phyloP scores from a whole-genome alignment of 225 moss, liverwort and hornwort species.

The Pseudisothecium myosuroides region DNA sequence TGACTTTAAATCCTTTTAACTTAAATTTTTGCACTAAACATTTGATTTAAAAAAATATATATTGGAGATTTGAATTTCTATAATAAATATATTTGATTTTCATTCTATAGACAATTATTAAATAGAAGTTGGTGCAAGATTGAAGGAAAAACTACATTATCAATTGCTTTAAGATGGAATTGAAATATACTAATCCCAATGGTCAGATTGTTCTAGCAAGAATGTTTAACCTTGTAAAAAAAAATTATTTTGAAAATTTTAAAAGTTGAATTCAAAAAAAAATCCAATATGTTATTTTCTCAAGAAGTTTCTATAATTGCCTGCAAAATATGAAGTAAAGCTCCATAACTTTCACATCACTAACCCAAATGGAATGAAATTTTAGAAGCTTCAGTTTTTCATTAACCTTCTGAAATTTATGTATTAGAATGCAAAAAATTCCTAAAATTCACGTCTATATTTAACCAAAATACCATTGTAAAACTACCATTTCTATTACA shows the following conservation, averaged over 20 bases:
- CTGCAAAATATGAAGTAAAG: neutral
- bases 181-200: neutral
- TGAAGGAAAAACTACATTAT: neutral
- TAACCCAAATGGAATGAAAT: neutral
- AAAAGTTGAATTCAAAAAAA: neutral
- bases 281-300: neutral
- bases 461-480: neutral
- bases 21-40: neutral
- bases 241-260: neutral
- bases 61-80: too few species aligned
- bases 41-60: too few species aligned
- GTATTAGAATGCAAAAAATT: neutral
- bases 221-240: neutral
- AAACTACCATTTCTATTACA: neutral
- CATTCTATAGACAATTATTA: too few species aligned
- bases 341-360: neutral
- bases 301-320: neutral
- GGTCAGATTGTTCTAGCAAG: neutral
- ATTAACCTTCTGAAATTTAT: neutral
- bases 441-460: neutral
- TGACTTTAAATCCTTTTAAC: too few species aligned
- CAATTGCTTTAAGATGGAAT: neutral
- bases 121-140: neutral
- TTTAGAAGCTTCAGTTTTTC: too few species aligned
- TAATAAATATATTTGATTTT: too few species aligned